A percentile compares a stretch with the other conserved stretches of the same genome.
Evolutionary conservation across 257 asterid species (phyloP).

Genomic region (Coffea canephora): DNA sequence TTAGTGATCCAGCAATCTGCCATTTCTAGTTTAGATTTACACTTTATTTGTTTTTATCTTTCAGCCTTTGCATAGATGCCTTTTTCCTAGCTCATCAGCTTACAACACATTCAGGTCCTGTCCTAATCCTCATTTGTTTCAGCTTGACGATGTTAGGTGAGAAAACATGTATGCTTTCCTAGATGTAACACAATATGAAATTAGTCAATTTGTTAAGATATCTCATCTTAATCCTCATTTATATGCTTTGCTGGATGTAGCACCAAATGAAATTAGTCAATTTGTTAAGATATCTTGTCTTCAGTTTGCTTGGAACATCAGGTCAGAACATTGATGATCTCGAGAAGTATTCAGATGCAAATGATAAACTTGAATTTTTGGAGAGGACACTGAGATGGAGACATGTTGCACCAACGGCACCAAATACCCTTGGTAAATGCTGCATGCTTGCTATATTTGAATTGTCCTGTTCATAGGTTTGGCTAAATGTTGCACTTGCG

Average conservation of each 20-base stretch:
- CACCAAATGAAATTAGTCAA: neutral
- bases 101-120: slow-evolving; percentile 95
- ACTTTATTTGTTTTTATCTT: slow-evolving; percentile 6
- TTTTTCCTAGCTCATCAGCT: slow-evolving; percentile 86
- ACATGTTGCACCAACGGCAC: slow-evolving; percentile 95
- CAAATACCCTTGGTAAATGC: slow-evolving; percentile 82
- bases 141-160: slow-evolving; percentile 85
- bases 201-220: slow-evolving; percentile 6
- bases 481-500: slow-evolving; percentile 1
- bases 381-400: slow-evolving; percentile 98
- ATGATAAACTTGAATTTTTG: slow-evolving; percentile 60
- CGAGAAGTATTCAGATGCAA: slow-evolving; percentile 75
- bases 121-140: slow-evolving; percentile 89
- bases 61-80: slow-evolving; percentile 85
- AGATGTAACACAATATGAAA: neutral
- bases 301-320: slow-evolving; percentile 93
- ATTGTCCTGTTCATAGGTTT: neutral
- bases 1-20: neutral
- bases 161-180: slow-evolving; percentile 3
- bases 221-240: slow-evolving; percentile 15
- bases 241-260: neutral
- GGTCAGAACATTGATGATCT: slow-evolving; percentile 94
- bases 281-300: slow-evolving; percentile 16
- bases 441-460: slow-evolving; percentile 13
- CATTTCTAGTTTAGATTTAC: neutral